Evolutionary conservation across 2,329 filamentous ascomycete species (phyloP), one percentile per base, ranked within the genome.

Genomic region (Neophaeococcomyces mojaviensis): DNA sequence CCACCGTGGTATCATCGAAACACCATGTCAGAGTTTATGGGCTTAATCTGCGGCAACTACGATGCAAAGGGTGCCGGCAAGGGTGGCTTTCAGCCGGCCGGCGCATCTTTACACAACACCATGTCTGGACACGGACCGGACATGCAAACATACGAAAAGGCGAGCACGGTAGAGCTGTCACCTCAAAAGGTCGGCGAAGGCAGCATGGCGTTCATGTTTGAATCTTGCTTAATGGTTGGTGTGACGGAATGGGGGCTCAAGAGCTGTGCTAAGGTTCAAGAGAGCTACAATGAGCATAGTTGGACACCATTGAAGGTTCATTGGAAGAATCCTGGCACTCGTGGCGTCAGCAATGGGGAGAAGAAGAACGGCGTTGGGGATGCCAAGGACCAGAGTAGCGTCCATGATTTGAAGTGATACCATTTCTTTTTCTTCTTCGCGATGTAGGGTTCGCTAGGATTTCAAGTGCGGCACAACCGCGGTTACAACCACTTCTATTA

Each of bases 231-330:
- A 43, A 84, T 85, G 80, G 75, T 85, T 20, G 82, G 82, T 2
- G 81, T 85, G 19, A 84, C 82, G 2, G 81, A 84, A 52, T 86
- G 82, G 82, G 82, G 81, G 1, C 62, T 86, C 51, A 82, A 79
- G 63, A 77, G 77, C 51, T 90, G 81, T 60, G 66, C 73, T 58
- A 86, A 85, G 64, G 76, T 85, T 33, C 82, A 86, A 68, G 72
- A 79, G 54, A 77, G 77, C 47, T 94, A 92, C 59, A 88, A 80
- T 60, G 78, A 81, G 47, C 84, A 94, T 69, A 89, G 85, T 61
- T 95, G 88, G 88, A 80, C 73, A 22, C 75, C 75, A 0, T 67
- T 86, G 43, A 77, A 78, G 64, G 73, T 79, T 35, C 77, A 84
- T 59, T 85, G 82, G 52, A 69, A 70, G 59, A 69, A 69, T 58